Evolutionary conservation across 768 basidiomycete genomes (phyloP).

Genomic region (Clavulina sp.): DNA sequence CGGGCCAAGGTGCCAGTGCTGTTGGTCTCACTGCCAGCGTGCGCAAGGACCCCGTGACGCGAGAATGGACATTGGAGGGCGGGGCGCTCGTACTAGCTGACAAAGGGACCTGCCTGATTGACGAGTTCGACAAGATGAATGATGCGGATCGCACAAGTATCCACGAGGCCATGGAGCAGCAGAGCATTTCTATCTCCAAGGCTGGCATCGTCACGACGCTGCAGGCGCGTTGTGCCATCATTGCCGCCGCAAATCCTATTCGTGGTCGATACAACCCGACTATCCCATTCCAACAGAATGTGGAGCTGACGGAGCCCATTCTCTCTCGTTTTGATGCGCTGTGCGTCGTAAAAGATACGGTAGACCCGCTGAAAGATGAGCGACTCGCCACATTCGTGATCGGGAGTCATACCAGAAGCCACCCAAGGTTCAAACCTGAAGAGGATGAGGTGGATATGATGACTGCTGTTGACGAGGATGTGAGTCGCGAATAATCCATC

Average conservation of each 20-base stretch:
- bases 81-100: constrained; percentile 97
- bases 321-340: constrained; percentile 94
- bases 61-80: constrained; percentile 97
- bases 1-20: constrained; percentile 94
- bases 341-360: constrained; percentile 94
- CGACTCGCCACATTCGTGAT: constrained; percentile 95
- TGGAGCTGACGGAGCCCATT: constrained; percentile 96
- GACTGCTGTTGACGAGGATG: constrained; percentile 77
- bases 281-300: constrained; percentile 95
- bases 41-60: constrained; percentile 92
- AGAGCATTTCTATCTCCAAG: constrained; percentile 96
- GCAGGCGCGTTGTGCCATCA: constrained; percentile 92
- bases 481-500: constrained; percentile 24
- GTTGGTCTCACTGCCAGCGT: constrained; percentile 98
- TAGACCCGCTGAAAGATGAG: constrained; percentile 94
- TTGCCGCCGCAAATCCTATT: constrained; percentile 95
- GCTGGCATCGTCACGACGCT: constrained; percentile 97
- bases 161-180: constrained; percentile 99
- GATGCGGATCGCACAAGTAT: constrained; percentile 95
- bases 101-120: constrained; percentile 93
- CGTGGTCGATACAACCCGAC: constrained; percentile 96
- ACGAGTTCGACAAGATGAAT: constrained; percentile 99
- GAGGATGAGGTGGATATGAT: constrained; percentile 89
- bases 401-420: constrained; percentile 84
- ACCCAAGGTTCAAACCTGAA: constrained; percentile 78